Evolutionary conservation across 2,329 filamentous ascomycete species (phyloP).

Genomic region (Hymenoscyphus fraxineus): DNA sequence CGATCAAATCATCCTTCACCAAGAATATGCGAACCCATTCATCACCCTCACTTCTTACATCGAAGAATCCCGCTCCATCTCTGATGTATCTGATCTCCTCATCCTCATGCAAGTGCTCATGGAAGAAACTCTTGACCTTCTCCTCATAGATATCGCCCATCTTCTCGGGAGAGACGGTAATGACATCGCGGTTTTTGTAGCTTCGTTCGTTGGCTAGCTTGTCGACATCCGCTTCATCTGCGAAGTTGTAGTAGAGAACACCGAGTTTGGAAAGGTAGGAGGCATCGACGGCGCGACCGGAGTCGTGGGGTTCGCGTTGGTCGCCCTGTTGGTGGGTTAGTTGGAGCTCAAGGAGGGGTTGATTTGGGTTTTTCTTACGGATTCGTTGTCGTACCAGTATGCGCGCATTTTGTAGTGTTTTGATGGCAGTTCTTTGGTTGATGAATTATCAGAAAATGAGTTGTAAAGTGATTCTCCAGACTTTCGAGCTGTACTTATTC

Average conservation of each 20-base stretch:
- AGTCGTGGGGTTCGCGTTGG: constrained; percentile 88
- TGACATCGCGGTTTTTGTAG: constrained; percentile 94
- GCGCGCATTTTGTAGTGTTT: constrained; percentile 54
- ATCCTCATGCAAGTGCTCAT: constrained; percentile 95
- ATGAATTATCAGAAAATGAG: not conserved
- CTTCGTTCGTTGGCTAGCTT: constrained; percentile 67
- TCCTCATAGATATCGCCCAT: constrained; percentile 88
- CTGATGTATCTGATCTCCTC: constrained; percentile 97
- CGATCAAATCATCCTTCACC: constrained; percentile 81
- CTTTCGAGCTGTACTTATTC: not conserved
- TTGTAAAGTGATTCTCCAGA: not conserved
- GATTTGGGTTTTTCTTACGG: constrained; percentile 41
- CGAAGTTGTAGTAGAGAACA: constrained; percentile 71
- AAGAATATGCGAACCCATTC: constrained; percentile 85
- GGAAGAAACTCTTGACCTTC: constrained; percentile 91
- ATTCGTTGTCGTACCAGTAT: constrained; percentile 67
- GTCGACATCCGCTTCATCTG: constrained; percentile 65
- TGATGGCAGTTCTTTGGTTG: not conserved
- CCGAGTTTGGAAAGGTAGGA: constrained; percentile 70
- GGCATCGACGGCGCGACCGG: constrained; percentile 63
- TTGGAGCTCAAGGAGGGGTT: constrained; percentile 8
- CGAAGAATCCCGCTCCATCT: constrained; percentile 86
- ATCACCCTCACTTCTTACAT: constrained; percentile 78
- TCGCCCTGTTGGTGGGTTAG: constrained; percentile 62
- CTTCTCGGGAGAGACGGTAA: constrained; percentile 78